Base-by-base conservation (phyloP, 306 rosid genomes). In the Oxytropis ochrocephala region DNA sequence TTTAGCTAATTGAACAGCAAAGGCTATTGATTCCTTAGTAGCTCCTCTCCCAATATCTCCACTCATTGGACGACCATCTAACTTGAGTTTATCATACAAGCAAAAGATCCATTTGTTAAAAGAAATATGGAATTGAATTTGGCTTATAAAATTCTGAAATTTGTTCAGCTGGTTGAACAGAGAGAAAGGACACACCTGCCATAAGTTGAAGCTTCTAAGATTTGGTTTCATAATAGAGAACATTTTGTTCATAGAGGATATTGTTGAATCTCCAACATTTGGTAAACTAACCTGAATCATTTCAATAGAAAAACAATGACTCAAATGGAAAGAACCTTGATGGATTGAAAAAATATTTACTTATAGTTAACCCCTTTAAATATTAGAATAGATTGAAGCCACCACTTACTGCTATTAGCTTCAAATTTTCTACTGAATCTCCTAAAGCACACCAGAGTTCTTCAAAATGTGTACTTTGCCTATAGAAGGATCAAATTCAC, bases 31-130 rank as follows among this genome's bases (percentile, higher is more conserved):
- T 69, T 88, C 96, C 75, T 84, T 89, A 11, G 96, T 92, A 30
- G 95, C 87, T 58, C 96, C 98, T 83, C 88, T 89, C 47, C 98
- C 96, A 49, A 89, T 89, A 80, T 92, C 98, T 57, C 96, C 98
- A 66, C 95, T 92, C 98, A 92, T 92, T 35, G 98, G 95, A 57
- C 96, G 95, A 43, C 96, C 96, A 78, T 92, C 98, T 82, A 92
- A 79, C 98, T 92, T 78, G 72, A 69, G 64, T 81, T 79, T 51
- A 69, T 79, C 47, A 69, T 54, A 49, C 14, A 62, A 38, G 4
- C 60, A 21, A 78, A 19, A 78, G 64, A 58, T 58, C 50, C 21
- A 56, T 53, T 78, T 54, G 41, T 78, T 61, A 64, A 63, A 49
- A 36, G 39, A 49, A 74, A 76, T 16, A 32, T 58, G 18, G 39